Conservation (phyloP, 1,284 basidiomycete genomes). For the Papiliotrema fonsecae region DNA sequence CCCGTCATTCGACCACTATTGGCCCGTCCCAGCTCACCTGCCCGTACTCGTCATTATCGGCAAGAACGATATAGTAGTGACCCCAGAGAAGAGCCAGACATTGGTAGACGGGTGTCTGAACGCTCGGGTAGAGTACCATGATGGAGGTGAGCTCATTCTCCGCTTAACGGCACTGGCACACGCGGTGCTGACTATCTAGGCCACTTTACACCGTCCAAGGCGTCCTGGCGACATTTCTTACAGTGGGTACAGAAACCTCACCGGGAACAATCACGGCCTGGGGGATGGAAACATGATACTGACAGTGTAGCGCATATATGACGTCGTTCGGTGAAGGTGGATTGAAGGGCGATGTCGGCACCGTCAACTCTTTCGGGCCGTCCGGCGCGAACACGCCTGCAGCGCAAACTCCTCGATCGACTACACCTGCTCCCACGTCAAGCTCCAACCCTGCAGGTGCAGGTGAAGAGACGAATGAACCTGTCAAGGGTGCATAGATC, state of each 20-base stretch:
- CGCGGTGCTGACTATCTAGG: constrained; percentile 12
- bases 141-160: constrained; percentile 32
- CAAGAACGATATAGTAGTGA: constrained; percentile 71
- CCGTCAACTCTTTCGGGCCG: constrained; percentile 34
- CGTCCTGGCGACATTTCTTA: constrained; percentile 47
- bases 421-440: constrained; percentile 3
- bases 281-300: background rate
- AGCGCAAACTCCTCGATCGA: constrained; percentile 7
- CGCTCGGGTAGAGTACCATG: constrained; percentile 44
- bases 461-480: too few relatives aligned
- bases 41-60: constrained; percentile 79
- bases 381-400: constrained; percentile 19
- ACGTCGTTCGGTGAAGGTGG: constrained; percentile 40
- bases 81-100: constrained; percentile 62
- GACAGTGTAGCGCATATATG: constrained; percentile 43
- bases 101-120: constrained; percentile 58
- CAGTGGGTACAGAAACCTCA: constrained; percentile 28
- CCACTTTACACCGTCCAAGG: constrained; percentile 46
- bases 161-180: background rate
- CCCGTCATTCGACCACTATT: constrained; percentile 52
- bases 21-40: constrained; percentile 51
- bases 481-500: too few relatives aligned
- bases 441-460: too few relatives aligned
- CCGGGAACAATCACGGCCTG: background rate
- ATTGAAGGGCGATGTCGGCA: constrained; percentile 37